Evolutionary conservation across 805 yeast genomes (phyloP).

Genomic region (Candida arabinofermentans): DNA sequence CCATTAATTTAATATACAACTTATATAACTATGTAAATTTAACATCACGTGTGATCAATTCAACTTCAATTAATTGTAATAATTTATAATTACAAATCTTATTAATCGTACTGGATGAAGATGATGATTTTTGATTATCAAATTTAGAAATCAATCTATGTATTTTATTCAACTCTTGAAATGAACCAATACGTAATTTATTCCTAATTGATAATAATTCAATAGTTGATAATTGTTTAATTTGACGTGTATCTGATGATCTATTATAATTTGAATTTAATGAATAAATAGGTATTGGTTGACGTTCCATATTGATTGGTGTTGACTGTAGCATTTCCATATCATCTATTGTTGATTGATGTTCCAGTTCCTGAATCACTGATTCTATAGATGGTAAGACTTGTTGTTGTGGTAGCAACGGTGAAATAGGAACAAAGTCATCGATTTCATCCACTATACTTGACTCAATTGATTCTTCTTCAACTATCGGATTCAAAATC

Average conservation of each 20-base stretch:
- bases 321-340: no score
- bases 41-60: conserved; percentile 11
- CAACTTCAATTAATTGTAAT: conserved; percentile 14
- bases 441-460: neutral
- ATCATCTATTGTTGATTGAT: no score
- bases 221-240: conserved; percentile 10
- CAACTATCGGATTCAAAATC: neutral
- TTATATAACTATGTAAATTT: neutral
- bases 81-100: conserved; percentile 12
- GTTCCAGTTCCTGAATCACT: no score
- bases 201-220: conserved; percentile 19
- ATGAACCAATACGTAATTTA: conserved; percentile 8
- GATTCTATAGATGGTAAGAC: no score
- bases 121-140: conserved; percentile 10
- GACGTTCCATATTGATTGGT: no score
- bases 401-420: no score
- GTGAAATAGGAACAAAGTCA: no score
- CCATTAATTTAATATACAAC: neutral
- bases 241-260: conserved; percentile 10
- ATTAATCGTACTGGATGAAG: conserved; percentile 5
- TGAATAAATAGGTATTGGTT: conserved; percentile 8
- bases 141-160: conserved; percentile 15
- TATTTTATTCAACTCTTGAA: conserved; percentile 18
- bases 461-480: neutral
- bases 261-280: conserved; percentile 11